Base-by-base conservation (phyloP, 257 asterid species). In the Prunella vulgaris region DNA sequence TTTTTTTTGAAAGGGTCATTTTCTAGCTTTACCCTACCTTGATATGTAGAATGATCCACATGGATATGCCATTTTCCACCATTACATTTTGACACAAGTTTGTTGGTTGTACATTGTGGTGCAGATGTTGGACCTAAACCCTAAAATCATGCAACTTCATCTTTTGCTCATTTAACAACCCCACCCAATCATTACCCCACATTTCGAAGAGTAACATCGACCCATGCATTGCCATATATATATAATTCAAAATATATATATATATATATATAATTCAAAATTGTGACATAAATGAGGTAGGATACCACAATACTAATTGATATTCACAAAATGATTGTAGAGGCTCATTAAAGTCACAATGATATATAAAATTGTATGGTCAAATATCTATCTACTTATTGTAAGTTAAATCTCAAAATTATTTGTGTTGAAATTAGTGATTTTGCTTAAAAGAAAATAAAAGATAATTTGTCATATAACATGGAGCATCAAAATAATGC, bases 11-110 rank as follows among this genome's bases (percentile, higher is more conserved):
- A 37, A 40, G 5, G 5, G 71, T 70, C 76, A 65, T 52, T 63
- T 64, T 64, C 73, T 51, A 54, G 75, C 62, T 68, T 62, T 33
- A 49, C 35, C 15, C 54, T 58, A 14, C 17, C 15, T 51, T 22
- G 64, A 65, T 65, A 37, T 37, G 33, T 42, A 67, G 81, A 67
- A 78, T 78, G 51, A 70, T 54, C 46, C 76, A 27, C 15, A 27
- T 51, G 82, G 72, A 76, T 74, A 77, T 79, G 75, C 77, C 56
- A 54, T 58, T 56, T 53, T 51, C 27, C 58, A 51, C 1, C 7
- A 6, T 18, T 35, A 76, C 69, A 42, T 65, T 70, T 30, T 60
- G 7, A 68, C 22, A 40, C 59, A 72, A 68, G 70, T 48, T 72
- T 49, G 64, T 57, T 56, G 7, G 58, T 71, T 60, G 73, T 28